Percentiles rank a stretch among this genome's conserved stretches.
phyloP scores from a whole-genome alignment of 176 grass and related monocot genomes.

The Rhynchospora tenuis region DNA sequence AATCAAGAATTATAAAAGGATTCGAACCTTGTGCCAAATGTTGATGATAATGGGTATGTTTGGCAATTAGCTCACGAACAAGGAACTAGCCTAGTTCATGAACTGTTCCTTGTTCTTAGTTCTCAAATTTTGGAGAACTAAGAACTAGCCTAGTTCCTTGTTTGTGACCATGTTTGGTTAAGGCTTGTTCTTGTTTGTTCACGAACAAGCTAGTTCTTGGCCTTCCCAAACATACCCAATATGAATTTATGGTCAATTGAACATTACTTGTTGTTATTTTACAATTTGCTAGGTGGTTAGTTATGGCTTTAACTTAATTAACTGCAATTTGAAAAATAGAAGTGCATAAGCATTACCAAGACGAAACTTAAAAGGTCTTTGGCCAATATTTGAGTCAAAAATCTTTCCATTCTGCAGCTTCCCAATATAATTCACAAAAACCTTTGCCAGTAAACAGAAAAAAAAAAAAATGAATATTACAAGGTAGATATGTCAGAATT shows the following conservation, averaged over 20 bases:
- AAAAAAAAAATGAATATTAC: neutral
- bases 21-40: neutral
- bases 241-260: too few relatives aligned
- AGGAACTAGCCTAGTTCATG: too few relatives aligned
- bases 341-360: conserved; percentile 46
- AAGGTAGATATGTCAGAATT: neutral
- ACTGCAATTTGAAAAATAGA: neutral
- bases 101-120: too few relatives aligned
- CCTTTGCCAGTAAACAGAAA: conserved; percentile 28
- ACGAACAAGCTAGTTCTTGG: too few relatives aligned
- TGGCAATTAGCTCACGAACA: too few relatives aligned
- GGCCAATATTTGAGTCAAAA: conserved; percentile 71
- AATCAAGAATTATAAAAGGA: neutral
- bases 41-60: too few relatives aligned
- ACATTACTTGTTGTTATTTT: neutral
- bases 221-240: too few relatives aligned
- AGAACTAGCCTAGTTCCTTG: too few relatives aligned
- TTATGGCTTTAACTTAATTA: neutral
- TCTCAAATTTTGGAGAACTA: too few relatives aligned
- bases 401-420: conserved; percentile 83
- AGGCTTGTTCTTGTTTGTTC: too few relatives aligned
- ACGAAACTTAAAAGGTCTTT: conserved; percentile 70
- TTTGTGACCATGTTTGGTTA: too few relatives aligned
- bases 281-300: neutral
- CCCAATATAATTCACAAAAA: conserved; percentile 79